Percentiles rank a stretch among this genome's conserved stretches.
These are phyloP conservation scores for Malassezia dermatis DNA, from an alignment of 1,284 basidiomycete species.

Conservation along the genomic window DNA sequence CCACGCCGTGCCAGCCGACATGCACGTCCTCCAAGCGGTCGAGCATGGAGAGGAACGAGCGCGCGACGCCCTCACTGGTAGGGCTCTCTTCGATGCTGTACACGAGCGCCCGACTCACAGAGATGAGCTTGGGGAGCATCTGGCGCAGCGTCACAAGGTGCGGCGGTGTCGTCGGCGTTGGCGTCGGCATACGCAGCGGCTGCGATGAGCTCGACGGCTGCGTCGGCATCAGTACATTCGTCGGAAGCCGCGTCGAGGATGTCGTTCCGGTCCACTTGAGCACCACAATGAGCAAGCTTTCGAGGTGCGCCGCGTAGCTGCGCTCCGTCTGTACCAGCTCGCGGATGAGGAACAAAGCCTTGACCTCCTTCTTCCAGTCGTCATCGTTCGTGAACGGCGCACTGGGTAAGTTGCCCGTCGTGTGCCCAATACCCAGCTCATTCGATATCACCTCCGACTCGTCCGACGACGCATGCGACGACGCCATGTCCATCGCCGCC, in stretches of 20 bases:
- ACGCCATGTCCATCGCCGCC: neutral
- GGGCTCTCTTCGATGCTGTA: constrained; percentile 39
- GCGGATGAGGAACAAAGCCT: constrained; percentile 41
- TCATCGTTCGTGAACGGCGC: constrained; percentile 37
- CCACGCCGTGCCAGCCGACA: constrained; percentile 31
- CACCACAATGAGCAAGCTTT: constrained; percentile 30
- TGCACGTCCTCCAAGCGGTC: constrained; percentile 38
- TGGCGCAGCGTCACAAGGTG: constrained; percentile 31
- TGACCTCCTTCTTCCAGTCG: constrained; percentile 45
- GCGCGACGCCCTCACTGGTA: constrained; percentile 38
- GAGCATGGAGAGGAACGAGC: constrained; percentile 27
- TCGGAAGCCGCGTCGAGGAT: constrained; percentile 11
- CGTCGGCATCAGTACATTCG: constrained; percentile 18
- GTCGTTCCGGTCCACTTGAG: constrained; percentile 21
- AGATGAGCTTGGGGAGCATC: constrained; percentile 38
- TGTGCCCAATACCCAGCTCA: constrained; percentile 30
- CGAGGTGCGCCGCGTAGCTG: constrained; percentile 38
- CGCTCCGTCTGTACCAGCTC: constrained; percentile 44
- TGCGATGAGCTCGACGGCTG: constrained; percentile 4
- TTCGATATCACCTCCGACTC: constrained; percentile 20
- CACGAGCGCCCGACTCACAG: constrained; percentile 36
- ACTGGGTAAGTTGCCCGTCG: constrained; percentile 30
- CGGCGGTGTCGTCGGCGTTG: constrained; percentile 16
- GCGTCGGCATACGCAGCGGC: neutral
- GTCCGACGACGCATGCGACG: neutral